These are phyloP conservation scores for Monilinia fructicola DNA, from an alignment of 2,329 filamentous ascomycete genomes.

Conservation along the genomic window DNA sequence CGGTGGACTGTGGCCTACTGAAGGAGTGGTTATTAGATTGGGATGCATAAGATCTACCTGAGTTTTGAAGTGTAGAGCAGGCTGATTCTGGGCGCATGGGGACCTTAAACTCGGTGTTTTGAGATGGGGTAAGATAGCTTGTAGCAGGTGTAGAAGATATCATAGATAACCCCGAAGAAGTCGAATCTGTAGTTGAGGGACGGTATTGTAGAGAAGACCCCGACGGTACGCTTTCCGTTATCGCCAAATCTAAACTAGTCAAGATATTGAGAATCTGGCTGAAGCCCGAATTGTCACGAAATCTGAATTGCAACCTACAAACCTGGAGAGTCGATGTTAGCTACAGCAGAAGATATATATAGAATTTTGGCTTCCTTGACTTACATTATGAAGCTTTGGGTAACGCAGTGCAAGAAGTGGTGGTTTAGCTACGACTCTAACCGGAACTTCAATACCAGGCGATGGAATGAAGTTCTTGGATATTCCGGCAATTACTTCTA, in stretches of 20 bases:
- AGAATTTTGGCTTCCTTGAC: not conserved
- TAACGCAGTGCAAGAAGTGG: slow-evolving; percentile 43
- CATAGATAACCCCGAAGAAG: not conserved
- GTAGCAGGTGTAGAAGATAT: not conserved
- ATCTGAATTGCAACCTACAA: slow-evolving; percentile 47
- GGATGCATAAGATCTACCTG: slow-evolving; percentile 17
- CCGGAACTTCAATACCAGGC: slow-evolving; percentile 33
- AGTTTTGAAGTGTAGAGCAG: slow-evolving; percentile 16
- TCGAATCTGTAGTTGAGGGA: slow-evolving; percentile 8
- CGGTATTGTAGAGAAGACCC: slow-evolving; percentile 7
- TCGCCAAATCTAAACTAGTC: slow-evolving; percentile 41
- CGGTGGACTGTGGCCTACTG: slow-evolving; percentile 24
- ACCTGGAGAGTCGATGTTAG: slow-evolving; percentile 38
- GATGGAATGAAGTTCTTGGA: slow-evolving; percentile 29
- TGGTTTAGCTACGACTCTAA: slow-evolving; percentile 39
- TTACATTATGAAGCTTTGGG: slow-evolving; percentile 37
- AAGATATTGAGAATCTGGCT: slow-evolving; percentile 32
- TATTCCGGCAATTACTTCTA: slow-evolving; percentile 32
- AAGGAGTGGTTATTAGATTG: not conserved
- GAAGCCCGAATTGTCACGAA: slow-evolving; percentile 43
- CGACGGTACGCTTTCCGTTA: slow-evolving; percentile 32
- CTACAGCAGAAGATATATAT: not conserved
- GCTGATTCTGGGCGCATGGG: slow-evolving; percentile 27
- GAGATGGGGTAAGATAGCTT: slow-evolving; percentile 1
- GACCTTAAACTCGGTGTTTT: slow-evolving; percentile 30